Evolutionary conservation across 1,284 basidiomycete genomes (phyloP).

Genomic region (Leucoagaricus sp.): DNA sequence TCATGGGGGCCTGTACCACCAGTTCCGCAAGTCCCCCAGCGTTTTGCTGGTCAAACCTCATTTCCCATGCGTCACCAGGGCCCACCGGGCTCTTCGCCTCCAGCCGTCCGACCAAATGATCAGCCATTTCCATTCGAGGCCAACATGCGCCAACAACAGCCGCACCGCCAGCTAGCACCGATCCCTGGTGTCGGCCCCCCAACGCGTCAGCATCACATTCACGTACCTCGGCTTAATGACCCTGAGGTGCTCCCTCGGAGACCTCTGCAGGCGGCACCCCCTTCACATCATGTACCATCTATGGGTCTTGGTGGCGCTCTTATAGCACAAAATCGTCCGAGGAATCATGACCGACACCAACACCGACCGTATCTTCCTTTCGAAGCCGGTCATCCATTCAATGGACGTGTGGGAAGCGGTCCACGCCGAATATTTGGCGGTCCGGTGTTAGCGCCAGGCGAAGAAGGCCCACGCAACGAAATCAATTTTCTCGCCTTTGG

Average conservation of each 20-base stretch:
- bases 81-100: conserved; percentile 21
- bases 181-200: not conserved
- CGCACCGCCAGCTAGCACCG: not conserved
- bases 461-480: conserved; percentile 2
- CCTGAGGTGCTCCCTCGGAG: conserved; percentile 17
- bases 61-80: conserved; percentile 27
- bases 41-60: conserved; percentile 28
- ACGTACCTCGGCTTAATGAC: conserved; percentile 13
- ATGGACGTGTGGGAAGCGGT: conserved; percentile 14
- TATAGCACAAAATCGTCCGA: conserved; percentile 45
- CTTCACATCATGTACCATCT: conserved; percentile 55
- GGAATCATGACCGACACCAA: not conserved
- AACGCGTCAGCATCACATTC: not conserved
- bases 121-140: conserved; percentile 34
- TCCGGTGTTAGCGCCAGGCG: conserved; percentile 8
- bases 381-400: conserved; percentile 1
- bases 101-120: conserved; percentile 34
- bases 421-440: conserved; percentile 14
- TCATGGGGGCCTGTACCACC: conserved; percentile 28
- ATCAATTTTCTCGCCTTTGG: conserved; percentile 9
- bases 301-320: conserved; percentile 74
- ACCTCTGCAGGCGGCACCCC: conserved; percentile 37
- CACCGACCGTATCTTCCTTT: not conserved
- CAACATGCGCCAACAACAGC: conserved; percentile 10
- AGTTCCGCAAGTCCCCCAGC: conserved; percentile 35